Conservation (phyloP, 306 rosid species). For the Senna siamea region DNA sequence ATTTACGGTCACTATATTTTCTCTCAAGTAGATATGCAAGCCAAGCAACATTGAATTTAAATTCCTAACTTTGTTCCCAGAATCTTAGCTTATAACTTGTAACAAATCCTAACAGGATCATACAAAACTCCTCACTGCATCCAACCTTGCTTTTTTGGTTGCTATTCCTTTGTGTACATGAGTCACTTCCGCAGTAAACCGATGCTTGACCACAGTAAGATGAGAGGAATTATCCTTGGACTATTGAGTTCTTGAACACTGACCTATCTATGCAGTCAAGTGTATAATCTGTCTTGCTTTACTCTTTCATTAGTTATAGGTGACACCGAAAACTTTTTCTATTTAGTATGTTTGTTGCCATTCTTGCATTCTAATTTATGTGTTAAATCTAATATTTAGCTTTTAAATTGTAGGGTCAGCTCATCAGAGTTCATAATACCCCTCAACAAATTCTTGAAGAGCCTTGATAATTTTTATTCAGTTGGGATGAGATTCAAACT, state of each 20-base stretch:
- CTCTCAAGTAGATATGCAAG: not conserved
- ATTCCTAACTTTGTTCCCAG: not conserved
- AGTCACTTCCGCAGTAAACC: not conserved
- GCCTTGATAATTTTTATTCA: slow-evolving; percentile 66
- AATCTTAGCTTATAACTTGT: no score
- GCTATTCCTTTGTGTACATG: not conserved
- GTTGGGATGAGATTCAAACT: slow-evolving; percentile 91
- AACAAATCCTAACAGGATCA: no score
- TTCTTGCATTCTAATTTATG: not conserved
- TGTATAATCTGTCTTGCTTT: not conserved
- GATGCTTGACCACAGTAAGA: not conserved
- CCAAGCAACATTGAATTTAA: not conserved
- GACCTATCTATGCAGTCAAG: not conserved
- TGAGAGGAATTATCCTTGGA: no score
- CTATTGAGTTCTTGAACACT: not conserved
- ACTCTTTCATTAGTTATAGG: not conserved
- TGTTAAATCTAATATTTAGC: not conserved
- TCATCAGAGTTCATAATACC: slow-evolving; percentile 87
- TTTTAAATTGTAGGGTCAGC: slow-evolving; percentile 59
- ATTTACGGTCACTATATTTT: not conserved
- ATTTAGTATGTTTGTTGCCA: not conserved
- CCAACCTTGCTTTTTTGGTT: not conserved
- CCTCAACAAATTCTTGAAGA: slow-evolving; percentile 62
- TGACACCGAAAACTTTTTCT: not conserved
- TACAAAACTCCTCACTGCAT: no score